A percentile compares a stretch with the other conserved stretches of the same genome.
phyloP scores from a whole-genome alignment of 805 yeast species.

The Pichia cephalocereana region DNA sequence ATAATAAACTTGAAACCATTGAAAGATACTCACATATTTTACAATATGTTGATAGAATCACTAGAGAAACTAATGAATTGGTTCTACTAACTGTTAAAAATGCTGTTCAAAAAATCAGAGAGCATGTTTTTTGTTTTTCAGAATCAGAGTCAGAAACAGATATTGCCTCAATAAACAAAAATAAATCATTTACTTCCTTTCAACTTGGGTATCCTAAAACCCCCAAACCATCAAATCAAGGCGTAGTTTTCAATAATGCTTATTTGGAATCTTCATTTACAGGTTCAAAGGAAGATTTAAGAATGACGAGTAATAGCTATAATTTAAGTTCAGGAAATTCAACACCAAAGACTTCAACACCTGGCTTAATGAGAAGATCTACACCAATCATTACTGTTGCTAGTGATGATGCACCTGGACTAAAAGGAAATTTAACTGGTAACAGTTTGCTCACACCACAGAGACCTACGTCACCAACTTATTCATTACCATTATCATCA shows the following conservation, averaged over 20 bases:
- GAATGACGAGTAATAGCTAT: background rate
- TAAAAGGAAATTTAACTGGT: background rate
- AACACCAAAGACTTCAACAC: conserved; percentile 14
- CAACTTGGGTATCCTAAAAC: conserved; percentile 11
- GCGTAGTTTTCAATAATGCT: conserved; percentile 16
- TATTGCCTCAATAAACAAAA: conserved; percentile 1
- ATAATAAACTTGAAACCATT: conserved; percentile 60
- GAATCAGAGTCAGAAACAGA: conserved; percentile 18
- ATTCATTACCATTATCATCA: conserved; percentile 48
- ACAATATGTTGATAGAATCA: conserved; percentile 66
- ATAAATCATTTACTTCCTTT: background rate
- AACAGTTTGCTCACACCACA: background rate
- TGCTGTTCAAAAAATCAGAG: conserved; percentile 49
- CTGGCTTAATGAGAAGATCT: conserved; percentile 11
- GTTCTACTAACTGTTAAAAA: conserved; percentile 56
- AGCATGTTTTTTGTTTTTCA: conserved; percentile 17
- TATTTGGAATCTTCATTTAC: conserved; percentile 13
- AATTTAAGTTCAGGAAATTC: conserved; percentile 13
- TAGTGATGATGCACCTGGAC: conserved; percentile 9
- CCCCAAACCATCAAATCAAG: conserved; percentile 2
- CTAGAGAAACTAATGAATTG: conserved; percentile 65
- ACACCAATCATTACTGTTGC: conserved; percentile 22
- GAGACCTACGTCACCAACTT: conserved; percentile 26
- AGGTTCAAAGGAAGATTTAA: conserved; percentile 1
- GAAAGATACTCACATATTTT: conserved; percentile 64